Evolutionary conservation across 305 asterid species (phyloP), one percentile per base, ranked within the genome.

Genomic region (Stenogyne calaminthoides): DNA sequence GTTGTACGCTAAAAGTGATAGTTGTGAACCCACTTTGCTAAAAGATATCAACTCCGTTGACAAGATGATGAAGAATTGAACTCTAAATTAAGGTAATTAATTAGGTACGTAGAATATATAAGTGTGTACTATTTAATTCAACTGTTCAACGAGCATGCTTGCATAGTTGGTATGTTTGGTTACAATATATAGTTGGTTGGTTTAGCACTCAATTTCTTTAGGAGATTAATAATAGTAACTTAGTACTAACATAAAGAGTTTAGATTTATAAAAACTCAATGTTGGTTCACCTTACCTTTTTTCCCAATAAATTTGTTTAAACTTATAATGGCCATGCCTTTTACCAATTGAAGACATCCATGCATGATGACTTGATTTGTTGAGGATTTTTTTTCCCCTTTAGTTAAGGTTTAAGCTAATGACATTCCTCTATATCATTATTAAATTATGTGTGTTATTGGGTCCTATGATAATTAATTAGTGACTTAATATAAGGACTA

Each of bases 201-300:
- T 78, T 73, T 40, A 2, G 29, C 32, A 40, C 22, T 29, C 57
- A 46, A 6, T 52, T 19, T 15, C 3, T 3, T 20, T 19, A 55
- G 34, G 34, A 55, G 12, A 42, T 8, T 67, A 44, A 69, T 59
- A 71, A 61, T 73, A 19, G 39, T 71, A 29, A 60, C 84, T 71
- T 75, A 19, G 64, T 72, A 67, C 70, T 61, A 36, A 76, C 73
- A 52, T 55, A 77, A 73, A 76, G 74, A 51, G 57, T 42, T 40
- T 73, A 25, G 77, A 70, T 59, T 81, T 19, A 12, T 7, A 52
- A 65, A 32, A 77, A 74, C 82, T 66, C 84, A 81, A 81, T 74
- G 80, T 76, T 77, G 71, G 22, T 67, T 73, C 68, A 72, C 76
- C 76, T 64, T 32, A 19, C 18, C 67, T 22, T 55, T 47, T 55